phyloP scores from a whole-genome alignment of 2,329 filamentous ascomycete genomes.

The Hypoxylon sp. region DNA sequence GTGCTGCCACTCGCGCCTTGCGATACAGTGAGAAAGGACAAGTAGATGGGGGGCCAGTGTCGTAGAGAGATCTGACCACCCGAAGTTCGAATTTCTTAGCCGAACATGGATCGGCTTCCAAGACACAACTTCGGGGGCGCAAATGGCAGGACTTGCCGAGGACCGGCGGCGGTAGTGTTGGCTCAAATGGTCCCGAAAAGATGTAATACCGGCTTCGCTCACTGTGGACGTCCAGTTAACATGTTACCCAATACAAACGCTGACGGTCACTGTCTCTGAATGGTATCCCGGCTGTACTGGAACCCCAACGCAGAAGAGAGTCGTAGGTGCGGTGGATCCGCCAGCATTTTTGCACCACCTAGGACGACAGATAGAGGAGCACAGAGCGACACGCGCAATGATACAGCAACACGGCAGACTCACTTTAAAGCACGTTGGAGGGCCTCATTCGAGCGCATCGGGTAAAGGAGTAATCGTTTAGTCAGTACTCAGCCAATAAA shows the following conservation, averaged over 20 bases:
- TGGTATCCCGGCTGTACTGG: constrained; percentile 31
- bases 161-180: constrained; percentile 32
- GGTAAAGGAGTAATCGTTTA: neutral
- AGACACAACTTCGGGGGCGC: constrained; percentile 24
- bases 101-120: constrained; percentile 42
- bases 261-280: constrained; percentile 32
- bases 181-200: constrained; percentile 30
- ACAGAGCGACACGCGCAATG: constrained; percentile 29
- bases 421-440: constrained; percentile 22
- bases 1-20: constrained; percentile 25
- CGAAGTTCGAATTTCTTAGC: constrained; percentile 34
- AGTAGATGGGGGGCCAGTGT: constrained; percentile 12
- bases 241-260: constrained; percentile 32
- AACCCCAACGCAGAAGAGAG: constrained; percentile 36
- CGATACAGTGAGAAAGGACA: constrained; percentile 8
- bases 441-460: neutral
- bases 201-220: constrained; percentile 38
- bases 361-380: constrained; percentile 32
- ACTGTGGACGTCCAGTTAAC: constrained; percentile 31
- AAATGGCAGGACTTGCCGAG: constrained; percentile 38
- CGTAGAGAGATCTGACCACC: constrained; percentile 38
- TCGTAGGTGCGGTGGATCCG: constrained; percentile 40
- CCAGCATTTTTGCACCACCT: constrained; percentile 35
- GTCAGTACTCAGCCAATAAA: neutral
- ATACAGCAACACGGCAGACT: constrained; percentile 31